Conservation (phyloP, 2,329 filamentous ascomycete genomes). For the Elsinoe necatrix region DNA sequence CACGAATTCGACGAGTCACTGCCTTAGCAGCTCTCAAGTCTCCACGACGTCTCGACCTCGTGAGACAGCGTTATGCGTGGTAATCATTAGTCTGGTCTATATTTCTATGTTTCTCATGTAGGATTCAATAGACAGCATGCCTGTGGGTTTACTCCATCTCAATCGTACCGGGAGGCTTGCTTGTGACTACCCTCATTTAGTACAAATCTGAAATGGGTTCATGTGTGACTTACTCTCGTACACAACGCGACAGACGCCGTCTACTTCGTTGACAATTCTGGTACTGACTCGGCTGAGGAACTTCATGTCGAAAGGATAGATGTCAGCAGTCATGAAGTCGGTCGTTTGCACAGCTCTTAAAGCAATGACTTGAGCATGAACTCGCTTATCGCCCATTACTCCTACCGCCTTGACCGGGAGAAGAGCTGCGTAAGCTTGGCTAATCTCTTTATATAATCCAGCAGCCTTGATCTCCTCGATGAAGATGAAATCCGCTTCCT, state of each 20-base stretch:
- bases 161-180: constrained; percentile 63
- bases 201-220: not conserved
- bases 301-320: constrained; percentile 55
- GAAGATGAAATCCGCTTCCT: constrained; percentile 71
- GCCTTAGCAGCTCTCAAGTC: not conserved
- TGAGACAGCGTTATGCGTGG: not conserved
- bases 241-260: constrained; percentile 61
- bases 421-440: constrained; percentile 62
- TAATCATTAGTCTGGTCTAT: not conserved
- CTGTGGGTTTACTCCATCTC: constrained; percentile 66
- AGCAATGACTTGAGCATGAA: constrained; percentile 55
- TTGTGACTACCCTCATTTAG: constrained; percentile 40
- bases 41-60: not conserved
- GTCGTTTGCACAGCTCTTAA: constrained; percentile 54
- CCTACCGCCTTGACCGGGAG: constrained; percentile 57
- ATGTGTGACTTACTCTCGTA: constrained; percentile 52
- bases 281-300: constrained; percentile 58
- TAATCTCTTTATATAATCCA: constrained; percentile 64
- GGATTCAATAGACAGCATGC: not conserved
- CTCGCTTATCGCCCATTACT: constrained; percentile 62
- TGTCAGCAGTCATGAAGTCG: constrained; percentile 69
- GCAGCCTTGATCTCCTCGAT: constrained; percentile 65
- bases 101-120: not conserved
- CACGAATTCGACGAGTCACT: not conserved
- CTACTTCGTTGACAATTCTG: constrained; percentile 67